phyloP scores from a whole-genome alignment of 228 moss, liverwort and hornwort genomes.

The Sphagnum magellanicum region DNA sequence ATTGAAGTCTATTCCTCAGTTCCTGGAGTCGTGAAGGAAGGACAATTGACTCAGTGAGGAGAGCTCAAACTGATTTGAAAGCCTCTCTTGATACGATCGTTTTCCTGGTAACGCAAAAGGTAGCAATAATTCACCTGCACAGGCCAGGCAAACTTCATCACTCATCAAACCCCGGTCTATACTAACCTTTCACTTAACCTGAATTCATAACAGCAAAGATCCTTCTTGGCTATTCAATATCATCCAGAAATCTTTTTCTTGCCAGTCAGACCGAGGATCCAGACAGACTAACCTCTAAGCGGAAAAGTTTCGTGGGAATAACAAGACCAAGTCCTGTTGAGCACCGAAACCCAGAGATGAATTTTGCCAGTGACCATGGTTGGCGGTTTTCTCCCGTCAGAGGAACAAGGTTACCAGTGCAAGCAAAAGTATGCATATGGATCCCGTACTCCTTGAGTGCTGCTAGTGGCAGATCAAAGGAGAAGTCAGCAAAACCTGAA shows the following conservation, averaged over 20 bases:
- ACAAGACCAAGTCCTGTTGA: slow-evolving; percentile 91
- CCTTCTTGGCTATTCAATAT: background rate
- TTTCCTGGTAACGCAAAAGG: slow-evolving; percentile 67
- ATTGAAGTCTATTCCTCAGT: no score
- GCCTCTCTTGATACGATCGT: slow-evolving; percentile 85
- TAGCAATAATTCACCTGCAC: slow-evolving; percentile 95
- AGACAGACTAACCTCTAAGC: slow-evolving; percentile 67
- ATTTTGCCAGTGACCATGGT: slow-evolving; percentile 43
- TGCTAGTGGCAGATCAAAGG: slow-evolving; percentile 77
- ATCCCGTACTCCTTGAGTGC: slow-evolving; percentile 77
- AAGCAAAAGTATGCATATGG: slow-evolving; percentile 86
- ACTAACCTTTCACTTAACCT: background rate
- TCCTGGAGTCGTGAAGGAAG: no score
- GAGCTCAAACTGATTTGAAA: slow-evolving; percentile 96
- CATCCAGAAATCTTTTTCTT: no score
- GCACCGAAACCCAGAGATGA: slow-evolving; percentile 74
- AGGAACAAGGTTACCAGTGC: slow-evolving; percentile 84
- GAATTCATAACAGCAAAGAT: no score
- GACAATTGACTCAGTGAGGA: slow-evolving; percentile 38
- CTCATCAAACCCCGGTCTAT: background rate
- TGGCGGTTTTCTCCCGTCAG: slow-evolving; percentile 57
- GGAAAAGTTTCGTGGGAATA: slow-evolving; percentile 94
- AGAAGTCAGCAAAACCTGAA: slow-evolving; percentile 89
- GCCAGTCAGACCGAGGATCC: background rate
- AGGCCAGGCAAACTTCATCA: slow-evolving; percentile 8